These are phyloP conservation scores for Penicillium paxilli DNA, from an alignment of 495 filamentous ascomycete genomes.

Conservation along the genomic window DNA sequence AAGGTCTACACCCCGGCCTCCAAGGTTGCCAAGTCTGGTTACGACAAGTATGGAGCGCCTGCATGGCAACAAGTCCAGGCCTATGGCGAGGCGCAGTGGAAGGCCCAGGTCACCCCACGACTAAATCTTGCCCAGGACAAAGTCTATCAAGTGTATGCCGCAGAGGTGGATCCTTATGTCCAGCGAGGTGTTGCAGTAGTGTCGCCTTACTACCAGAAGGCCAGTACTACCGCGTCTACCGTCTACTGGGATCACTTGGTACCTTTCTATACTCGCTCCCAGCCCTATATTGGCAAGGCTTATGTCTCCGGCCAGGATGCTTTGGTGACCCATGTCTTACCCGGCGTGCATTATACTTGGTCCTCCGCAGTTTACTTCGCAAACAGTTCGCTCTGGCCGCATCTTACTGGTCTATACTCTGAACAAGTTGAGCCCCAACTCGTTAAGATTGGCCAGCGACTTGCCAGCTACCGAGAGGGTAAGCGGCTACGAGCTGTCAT, in stretches of 20 bases:
- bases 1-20: constrained; percentile 66
- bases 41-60: constrained; percentile 76
- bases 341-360: constrained; percentile 69
- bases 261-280: constrained; percentile 69
- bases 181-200: constrained; percentile 54
- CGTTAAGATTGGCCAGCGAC: constrained; percentile 83
- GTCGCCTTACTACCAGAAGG: constrained; percentile 71
- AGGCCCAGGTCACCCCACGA: constrained; percentile 71
- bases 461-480: constrained; percentile 78
- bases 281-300: constrained; percentile 70
- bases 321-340: constrained; percentile 68
- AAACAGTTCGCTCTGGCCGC: constrained; percentile 74
- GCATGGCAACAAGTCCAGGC: constrained; percentile 63
- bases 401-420: constrained; percentile 74
- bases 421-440: constrained; percentile 95
- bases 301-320: constrained; percentile 68
- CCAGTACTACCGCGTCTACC: constrained; percentile 57
- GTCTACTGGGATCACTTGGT: constrained; percentile 71
- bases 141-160: constrained; percentile 64
- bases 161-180: constrained; percentile 71
- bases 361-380: constrained; percentile 66
- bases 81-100: constrained; percentile 73
- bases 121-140: constrained; percentile 61
- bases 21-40: constrained; percentile 59
- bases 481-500: constrained; percentile 59